A percentile compares a stretch with the other conserved stretches of the same genome.
These are phyloP conservation scores for Cornus controversa DNA, from an alignment of 148 eudicot species.

Conservation along the genomic window DNA sequence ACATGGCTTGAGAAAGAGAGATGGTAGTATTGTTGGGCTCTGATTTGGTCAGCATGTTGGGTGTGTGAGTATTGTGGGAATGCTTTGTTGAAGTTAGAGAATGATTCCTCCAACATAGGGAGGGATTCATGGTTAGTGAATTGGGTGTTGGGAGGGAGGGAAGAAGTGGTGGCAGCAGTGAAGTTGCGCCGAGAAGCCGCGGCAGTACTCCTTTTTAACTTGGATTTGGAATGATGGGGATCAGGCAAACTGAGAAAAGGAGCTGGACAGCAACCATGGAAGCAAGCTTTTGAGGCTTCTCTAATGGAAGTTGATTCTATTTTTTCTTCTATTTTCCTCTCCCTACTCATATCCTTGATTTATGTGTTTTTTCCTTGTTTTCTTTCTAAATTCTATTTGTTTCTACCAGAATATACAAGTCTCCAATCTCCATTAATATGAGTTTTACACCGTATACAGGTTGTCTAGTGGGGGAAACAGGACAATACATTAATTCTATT, in stretches of 20 bases:
- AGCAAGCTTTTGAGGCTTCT: slow-evolving; percentile 38
- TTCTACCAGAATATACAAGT: neutral
- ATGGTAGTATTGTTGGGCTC: slow-evolving; percentile 50
- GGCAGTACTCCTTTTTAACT: slow-evolving; percentile 23
- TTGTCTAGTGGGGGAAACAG: neutral
- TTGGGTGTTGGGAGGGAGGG: slow-evolving; percentile 52
- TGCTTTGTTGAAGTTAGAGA: slow-evolving; percentile 36
- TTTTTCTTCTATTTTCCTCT: slow-evolving; percentile 6
- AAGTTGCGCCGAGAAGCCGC: slow-evolving; percentile 40
- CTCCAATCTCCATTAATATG: neutral
- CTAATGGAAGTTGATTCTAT: slow-evolving; percentile 45
- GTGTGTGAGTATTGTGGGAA: slow-evolving; percentile 54
- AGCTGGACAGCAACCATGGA: slow-evolving; percentile 32
- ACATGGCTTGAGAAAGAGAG: slow-evolving; percentile 42
- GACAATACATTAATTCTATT: too few species aligned
- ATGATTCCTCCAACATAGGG: slow-evolving; percentile 44
- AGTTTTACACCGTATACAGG: neutral
- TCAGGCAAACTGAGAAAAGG: slow-evolving; percentile 19
- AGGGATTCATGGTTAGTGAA: slow-evolving; percentile 80
- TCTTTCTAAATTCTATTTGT: neutral
- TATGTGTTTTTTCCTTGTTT: neutral
- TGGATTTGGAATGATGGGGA: slow-evolving; percentile 17
- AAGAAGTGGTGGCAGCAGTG: slow-evolving; percentile 42
- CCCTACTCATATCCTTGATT: neutral
- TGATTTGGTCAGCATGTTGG: slow-evolving; percentile 52